These are phyloP conservation scores for Bipolaris victoriae DNA, from an alignment of 2,329 filamentous ascomycete genomes.

Conservation along the genomic window DNA sequence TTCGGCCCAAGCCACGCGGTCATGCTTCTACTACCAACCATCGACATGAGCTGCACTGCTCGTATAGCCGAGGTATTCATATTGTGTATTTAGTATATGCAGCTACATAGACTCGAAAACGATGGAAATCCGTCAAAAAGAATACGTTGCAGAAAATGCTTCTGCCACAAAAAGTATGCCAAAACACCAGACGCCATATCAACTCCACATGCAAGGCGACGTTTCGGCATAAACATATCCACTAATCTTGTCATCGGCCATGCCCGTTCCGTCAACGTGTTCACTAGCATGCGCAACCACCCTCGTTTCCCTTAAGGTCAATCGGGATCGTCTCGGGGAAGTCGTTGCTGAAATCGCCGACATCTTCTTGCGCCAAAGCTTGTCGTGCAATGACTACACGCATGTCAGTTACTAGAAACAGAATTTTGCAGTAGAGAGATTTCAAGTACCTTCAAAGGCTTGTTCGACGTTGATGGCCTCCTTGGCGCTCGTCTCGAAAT, in stretches of 20 bases:
- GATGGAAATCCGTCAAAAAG: constrained; percentile 9
- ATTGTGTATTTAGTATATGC: constrained; percentile 21
- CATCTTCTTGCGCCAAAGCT: constrained; percentile 94
- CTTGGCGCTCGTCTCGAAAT: constrained; percentile 99
- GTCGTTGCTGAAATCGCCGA: constrained; percentile 95
- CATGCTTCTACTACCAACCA: not conserved
- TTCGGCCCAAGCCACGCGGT: constrained; percentile 6
- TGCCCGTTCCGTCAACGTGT: constrained; percentile 12
- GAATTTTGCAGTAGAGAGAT: not conserved
- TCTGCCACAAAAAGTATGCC: constrained; percentile 26
- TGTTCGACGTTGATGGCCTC: constrained; percentile 98
- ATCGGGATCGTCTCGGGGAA: constrained; percentile 99
- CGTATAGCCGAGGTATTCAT: constrained; percentile 2
- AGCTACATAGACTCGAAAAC: constrained; percentile 18
- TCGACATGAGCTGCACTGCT: not conserved
- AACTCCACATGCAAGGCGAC: constrained; percentile 27
- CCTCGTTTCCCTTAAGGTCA: constrained; percentile 90
- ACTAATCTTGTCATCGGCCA: constrained; percentile 7
- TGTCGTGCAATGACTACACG: constrained; percentile 88
- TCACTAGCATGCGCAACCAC: constrained; percentile 84
- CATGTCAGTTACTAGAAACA: constrained; percentile 7
- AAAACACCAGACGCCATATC: constrained; percentile 37
- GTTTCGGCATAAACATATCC: constrained; percentile 8
- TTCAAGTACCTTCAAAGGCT: constrained; percentile 66
- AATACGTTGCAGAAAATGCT: constrained; percentile 23